Percentiles rank a stretch among this genome's conserved stretches.
Conservation (phyloP, 805 yeast genomes). For the Diddensiella transvaalensis region DNA sequence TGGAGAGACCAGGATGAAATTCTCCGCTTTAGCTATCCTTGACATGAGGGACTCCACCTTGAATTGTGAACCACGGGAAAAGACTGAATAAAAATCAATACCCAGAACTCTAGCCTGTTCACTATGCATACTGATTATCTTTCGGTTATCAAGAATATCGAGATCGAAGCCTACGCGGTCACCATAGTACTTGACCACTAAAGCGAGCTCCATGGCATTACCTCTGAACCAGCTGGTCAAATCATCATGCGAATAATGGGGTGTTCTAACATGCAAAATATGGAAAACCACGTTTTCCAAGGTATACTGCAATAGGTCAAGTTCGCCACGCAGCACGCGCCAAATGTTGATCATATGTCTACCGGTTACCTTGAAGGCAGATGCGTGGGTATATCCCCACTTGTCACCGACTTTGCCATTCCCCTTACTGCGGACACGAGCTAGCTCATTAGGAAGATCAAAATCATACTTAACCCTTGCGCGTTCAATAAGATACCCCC, state of each 20-base stretch:
- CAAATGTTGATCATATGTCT: constrained; percentile 83
- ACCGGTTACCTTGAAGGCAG: constrained; percentile 67
- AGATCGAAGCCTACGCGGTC: constrained; percentile 44
- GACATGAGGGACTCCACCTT: constrained; percentile 84
- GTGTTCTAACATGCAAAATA: constrained; percentile 61
- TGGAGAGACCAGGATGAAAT: constrained; percentile 71
- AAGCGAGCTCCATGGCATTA: constrained; percentile 24
- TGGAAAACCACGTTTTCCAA: constrained; percentile 74
- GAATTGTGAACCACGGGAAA: constrained; percentile 88
- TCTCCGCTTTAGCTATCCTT: constrained; percentile 73
- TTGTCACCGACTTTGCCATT: constrained; percentile 43
- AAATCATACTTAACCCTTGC: constrained; percentile 37
- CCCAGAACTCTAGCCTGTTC: constrained; percentile 87
- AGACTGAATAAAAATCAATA: constrained; percentile 81
- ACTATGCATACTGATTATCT: constrained; percentile 62
- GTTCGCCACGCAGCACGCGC: constrained; percentile 65
- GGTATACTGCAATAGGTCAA: constrained; percentile 63
- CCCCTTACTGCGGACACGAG: constrained; percentile 46
- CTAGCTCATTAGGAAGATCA: constrained; percentile 55
- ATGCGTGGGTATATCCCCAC: constrained; percentile 81
- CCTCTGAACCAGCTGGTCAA: constrained; percentile 47
- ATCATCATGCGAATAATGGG: constrained; percentile 50
- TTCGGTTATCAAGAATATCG: constrained; percentile 55
- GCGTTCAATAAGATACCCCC: constrained; percentile 87
- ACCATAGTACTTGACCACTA: constrained; percentile 41